Base-by-base conservation (phyloP, 192 early-diverging fungal genomes). In the Backusella liffmaniae region DNA sequence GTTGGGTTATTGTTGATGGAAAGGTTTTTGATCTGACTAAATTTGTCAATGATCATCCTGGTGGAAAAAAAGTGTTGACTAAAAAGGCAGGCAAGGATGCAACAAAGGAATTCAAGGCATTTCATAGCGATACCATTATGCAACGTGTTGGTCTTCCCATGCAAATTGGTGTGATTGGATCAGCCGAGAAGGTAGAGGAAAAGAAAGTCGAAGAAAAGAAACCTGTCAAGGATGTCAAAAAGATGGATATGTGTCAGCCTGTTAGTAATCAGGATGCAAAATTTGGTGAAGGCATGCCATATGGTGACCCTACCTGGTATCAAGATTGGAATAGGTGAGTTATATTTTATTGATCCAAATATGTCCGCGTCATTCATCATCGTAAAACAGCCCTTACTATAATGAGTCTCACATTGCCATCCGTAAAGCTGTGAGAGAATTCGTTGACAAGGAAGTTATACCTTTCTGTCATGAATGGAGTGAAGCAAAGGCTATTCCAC, bases 11-110 rank as follows among this genome's bases (percentile, higher is more conserved):
- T 30, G 80, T 95, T 10, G 77, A 87, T 70, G 85, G 84, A 74
- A 92, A 93, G 74, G 93, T 95, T n/a, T 94, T 91, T 79, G 88
- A 94, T 79, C 83, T 90, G 72, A 91, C 92, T 34, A 80, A 82
- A 51, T 94, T 93, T 79, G 79, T 93, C 46, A 80, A 86, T 76
- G 88, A 95, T 82, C 96, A 98, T 82, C 96, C 96, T 26, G 96
- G 96, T 76, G 96, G 96, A 62, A 94, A 96, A 79, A 94, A 96
- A 79, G 93, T 96, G 23, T 85, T 96, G 42, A 77, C 92, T 32
- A 94, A 95, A 85, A 79, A 86, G 30, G 94, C 91, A 35, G 94
- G 94, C 81, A 86, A 83, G 65, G 92, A 96, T 75, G 90, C 93
- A 34, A 91, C 90, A 46, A 92, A 94, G 75, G 91, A 92, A 16